Base-by-base conservation (phyloP, 2,329 filamentous ascomycete genomes). In the Ramichloridium luteum region DNA sequence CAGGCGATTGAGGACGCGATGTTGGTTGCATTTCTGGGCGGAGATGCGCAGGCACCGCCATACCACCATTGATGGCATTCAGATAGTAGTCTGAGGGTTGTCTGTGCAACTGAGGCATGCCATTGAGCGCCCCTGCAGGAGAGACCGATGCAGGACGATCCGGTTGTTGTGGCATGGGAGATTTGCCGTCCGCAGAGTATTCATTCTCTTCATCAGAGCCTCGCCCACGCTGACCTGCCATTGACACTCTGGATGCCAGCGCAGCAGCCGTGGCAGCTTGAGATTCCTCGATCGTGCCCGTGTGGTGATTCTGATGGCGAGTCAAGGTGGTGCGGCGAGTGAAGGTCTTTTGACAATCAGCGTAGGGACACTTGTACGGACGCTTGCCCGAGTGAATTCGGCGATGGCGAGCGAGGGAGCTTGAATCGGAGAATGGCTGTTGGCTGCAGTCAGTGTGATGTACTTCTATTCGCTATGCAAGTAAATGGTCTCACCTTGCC, bases 261-360 rank as follows among this genome's bases (percentile, higher is more conserved):
- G 82, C 86, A 25, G 85, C 85, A 18, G 83, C 85, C 1, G 85
- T 93, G 4, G 85, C 83, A 3, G 77, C 82, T 2, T 85, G 85
- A 6, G 88, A 84, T 57, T 96, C 88, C 56, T 94, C 88, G 11
- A 94, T 81, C 0, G 86, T 94, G 25, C 88, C 90, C 13, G 81
- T 92, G 57, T 96, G 90, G 49, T 93, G 83, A 47, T 93, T 93
- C 60, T 94, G 85, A 55, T 98, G 90, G 30, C 90, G 76, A 2
- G 88, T 98, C 39, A 98, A 66, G 3, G 90, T 96, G 1, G 90
- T 96, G 43, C 88, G 80, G 35, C 90, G 78, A 6, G 90, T 98
- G 52, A 98, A 98, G 0, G 88, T 96, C 70, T 96, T 96, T 54
- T 96, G 86, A 58, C 90, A 98, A 56, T 94, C 86, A 37, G 85